Evolutionary conservation across 148 eudicot genomes (phyloP), one percentile per base, ranked within the genome.

Genomic region (Agrostemma githago): DNA sequence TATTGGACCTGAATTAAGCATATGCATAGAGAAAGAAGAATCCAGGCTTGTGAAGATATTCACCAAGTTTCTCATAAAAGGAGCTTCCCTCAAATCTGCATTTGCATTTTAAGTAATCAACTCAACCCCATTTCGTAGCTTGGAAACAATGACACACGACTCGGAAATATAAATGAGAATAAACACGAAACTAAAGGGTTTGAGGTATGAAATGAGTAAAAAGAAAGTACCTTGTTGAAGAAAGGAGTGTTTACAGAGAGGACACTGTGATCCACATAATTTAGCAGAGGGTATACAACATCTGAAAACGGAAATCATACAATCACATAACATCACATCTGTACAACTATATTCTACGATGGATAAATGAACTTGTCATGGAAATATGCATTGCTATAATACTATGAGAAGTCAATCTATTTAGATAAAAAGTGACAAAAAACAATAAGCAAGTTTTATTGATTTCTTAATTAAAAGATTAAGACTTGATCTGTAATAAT

Each of bases 31-130:
- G 74, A 88, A 84, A 44, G 89, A 84, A 68, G 96, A 78, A 72
- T 91, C 86, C 87, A 90, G 67, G 78, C 84, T 85, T 71, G 82
- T 83, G 69, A 86, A 94, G 26, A 92, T 91, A 71, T 83, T 71
- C 38, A 86, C 89, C 43, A 94, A 78, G 63, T 81, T 88, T 78
- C 86, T 96, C 78, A 94, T 76, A 72, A 77, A 84, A 43, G 93
- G 88, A 54, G 93, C 97, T 58, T 84, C 78, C 67, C 96, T 86
- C 58, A 88, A 69, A 72, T 89, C 98, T 94, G 90, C 84, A 87
- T 17, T 69, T n/a, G 16, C 46, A 84, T 34, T 12, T 15, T 20
- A 51, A 17, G 9, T 12, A 61, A 40, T 15, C 41, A 2, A 15
- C 15, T 65, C 19, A 64, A 39, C 12, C 44, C 8, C 8, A 37